Base-by-base conservation (phyloP, 495 filamentous ascomycete species). In the Xylaria sp. region DNA sequence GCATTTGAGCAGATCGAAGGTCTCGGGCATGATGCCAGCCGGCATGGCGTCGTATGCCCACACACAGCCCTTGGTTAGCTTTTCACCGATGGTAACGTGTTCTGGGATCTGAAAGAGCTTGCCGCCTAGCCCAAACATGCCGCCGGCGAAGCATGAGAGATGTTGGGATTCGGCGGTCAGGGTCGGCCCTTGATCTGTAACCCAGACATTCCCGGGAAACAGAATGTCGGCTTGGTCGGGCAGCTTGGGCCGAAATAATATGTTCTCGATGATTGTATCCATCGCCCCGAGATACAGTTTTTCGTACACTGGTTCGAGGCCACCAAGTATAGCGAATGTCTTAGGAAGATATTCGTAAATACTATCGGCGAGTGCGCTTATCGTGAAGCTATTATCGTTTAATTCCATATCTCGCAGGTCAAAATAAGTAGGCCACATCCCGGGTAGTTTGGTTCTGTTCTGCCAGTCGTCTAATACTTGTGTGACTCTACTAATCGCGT, bases 271-370 rank as follows among this genome's bases (percentile, higher is more conserved):
- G 33, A 87, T 87, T 0, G 88, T 83, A 14, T 92, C 85, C 73
- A 92, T 89, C 41, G 90, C 84, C 12, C 80, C 85, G 70, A 90
- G 86, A 78, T 97, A 97, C 89, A 97, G 92, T 7, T 83, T 86
- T 61, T 85, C 86, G 74, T 97, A 97, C 69, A 92, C 87, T 3
- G 90, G 88, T 21, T 88, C 86, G 31, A 88, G 79, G 24, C 94
- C 94, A 31, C 94, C 94, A 11, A 95, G 85, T 29, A 97, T 86
- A 11, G 84, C 81, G 53, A 76, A 52, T 74, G 82, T 89, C 77
- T 97, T 97, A 11, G 93, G 90, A 17, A 97, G 80, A 76, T 97
- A 95, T 77, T 97, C 94, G 76, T 94, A 97, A 24, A 90, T 85
- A 5, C 91, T 94, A 80, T 97, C 94, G 21, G 92, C 88, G 83